Evolutionary conservation across 208 protist species (phyloP).

Genomic region (Trypanosoma cruzi): DNA sequence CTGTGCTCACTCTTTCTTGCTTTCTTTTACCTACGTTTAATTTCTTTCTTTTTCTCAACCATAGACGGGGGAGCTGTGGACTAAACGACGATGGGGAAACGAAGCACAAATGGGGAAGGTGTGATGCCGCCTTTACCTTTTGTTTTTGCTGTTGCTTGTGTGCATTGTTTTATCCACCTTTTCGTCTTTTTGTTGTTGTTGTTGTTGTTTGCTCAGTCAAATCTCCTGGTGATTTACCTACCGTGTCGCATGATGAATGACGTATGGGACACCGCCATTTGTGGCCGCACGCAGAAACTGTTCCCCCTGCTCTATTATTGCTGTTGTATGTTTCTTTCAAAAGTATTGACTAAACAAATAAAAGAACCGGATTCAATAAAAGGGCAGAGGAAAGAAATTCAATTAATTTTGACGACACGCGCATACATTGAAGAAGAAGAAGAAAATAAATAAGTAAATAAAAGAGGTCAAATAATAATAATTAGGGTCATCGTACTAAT

Average conservation of each 20-base stretch:
- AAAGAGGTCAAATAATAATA: no score
- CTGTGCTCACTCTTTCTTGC: background rate
- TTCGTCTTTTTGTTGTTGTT: constrained; percentile 23
- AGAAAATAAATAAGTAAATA: constrained; percentile 1
- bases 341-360: background rate
- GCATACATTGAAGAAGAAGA: background rate
- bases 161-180: background rate
- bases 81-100: background rate
- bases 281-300: background rate
- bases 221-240: background rate
- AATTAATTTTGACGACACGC: background rate
- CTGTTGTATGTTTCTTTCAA: background rate
- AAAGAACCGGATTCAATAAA: background rate
- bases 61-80: background rate
- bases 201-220: no score
- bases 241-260: background rate
- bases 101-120: background rate
- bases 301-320: background rate
- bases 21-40: background rate
- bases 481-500: background rate
- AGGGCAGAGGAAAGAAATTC: background rate
- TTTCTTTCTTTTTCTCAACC: constrained; percentile 10
- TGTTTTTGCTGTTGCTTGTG: background rate
- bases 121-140: background rate
- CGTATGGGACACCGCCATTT: background rate